These are phyloP conservation scores for Infundibulicybe gibba DNA, from an alignment of 768 basidiomycete species.

Conservation along the genomic window DNA sequence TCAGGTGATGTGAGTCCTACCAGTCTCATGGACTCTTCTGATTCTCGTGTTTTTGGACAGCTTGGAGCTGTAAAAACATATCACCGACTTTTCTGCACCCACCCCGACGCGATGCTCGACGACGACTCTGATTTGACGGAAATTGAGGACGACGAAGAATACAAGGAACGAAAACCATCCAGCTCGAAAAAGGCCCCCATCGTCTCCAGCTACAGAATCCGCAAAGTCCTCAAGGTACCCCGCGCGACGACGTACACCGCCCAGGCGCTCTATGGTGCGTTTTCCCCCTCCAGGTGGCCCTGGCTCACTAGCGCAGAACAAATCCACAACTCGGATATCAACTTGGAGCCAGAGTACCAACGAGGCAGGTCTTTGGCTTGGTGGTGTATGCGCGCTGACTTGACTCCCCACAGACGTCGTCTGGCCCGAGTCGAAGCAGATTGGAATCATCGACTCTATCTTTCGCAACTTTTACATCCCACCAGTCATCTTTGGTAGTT, in stretches of 20 bases:
- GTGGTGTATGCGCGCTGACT: too few species aligned
- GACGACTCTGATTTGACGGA: slow-evolving; percentile 26
- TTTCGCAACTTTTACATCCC: slow-evolving; percentile 79
- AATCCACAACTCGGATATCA: slow-evolving; percentile 20
- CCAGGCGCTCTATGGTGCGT: slow-evolving; percentile 50
- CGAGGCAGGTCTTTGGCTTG: slow-evolving; percentile 34
- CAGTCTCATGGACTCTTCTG: too few species aligned
- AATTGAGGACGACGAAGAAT: slow-evolving; percentile 16
- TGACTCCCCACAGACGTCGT: slow-evolving; percentile 53
- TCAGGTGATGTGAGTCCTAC: too few species aligned
- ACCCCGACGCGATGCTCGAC: slow-evolving; percentile 2
- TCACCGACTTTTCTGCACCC: too few species aligned
- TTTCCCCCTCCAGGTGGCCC: background rate
- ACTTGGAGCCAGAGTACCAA: slow-evolving; percentile 66
- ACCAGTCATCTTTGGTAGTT: slow-evolving; percentile 62
- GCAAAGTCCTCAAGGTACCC: slow-evolving; percentile 45
- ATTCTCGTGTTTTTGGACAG: too few species aligned
- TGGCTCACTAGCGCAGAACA: slow-evolving; percentile 41
- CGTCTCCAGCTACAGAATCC: slow-evolving; percentile 19
- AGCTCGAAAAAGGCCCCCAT: slow-evolving; percentile 4
- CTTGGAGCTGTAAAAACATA: too few species aligned
- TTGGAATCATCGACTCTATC: slow-evolving; percentile 71
- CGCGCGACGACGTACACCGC: slow-evolving; percentile 58
- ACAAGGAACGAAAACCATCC: slow-evolving; percentile 8
- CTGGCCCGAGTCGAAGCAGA: slow-evolving; percentile 70